phyloP scores from a whole-genome alignment of 106 monocot species.

The Chionographis japonica region DNA sequence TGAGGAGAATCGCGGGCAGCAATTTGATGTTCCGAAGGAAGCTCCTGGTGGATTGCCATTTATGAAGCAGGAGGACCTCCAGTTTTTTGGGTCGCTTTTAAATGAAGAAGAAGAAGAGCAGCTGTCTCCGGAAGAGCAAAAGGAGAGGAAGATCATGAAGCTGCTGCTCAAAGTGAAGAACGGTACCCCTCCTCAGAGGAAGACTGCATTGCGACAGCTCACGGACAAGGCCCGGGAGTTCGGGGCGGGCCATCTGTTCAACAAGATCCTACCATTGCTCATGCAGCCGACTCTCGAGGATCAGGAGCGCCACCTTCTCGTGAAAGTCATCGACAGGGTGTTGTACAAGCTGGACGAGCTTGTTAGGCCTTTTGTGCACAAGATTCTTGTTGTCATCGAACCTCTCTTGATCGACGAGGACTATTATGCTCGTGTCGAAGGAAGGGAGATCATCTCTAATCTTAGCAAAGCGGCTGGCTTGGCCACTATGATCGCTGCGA shows the following conservation, averaged over 20 bases:
- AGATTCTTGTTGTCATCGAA: conserved; percentile 97
- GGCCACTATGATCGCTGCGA: conserved; percentile 96
- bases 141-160: conserved; percentile 99
- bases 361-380: conserved; percentile 92
- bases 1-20: conserved; percentile 96
- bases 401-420: conserved; percentile 96
- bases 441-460: conserved; percentile 96
- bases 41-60: conserved; percentile 85
- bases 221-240: conserved; percentile 96
- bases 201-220: conserved; percentile 83
- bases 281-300: conserved; percentile 98
- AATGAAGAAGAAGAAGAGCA: conserved; percentile 95
- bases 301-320: conserved; percentile 91
- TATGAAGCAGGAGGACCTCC: conserved; percentile 98
- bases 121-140: conserved; percentile 87
- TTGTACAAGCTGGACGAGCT: conserved; percentile 92
- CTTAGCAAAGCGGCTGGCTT: conserved; percentile 96
- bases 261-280: conserved; percentile 86
- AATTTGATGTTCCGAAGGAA: conserved; percentile 98
- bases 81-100: conserved; percentile 81
- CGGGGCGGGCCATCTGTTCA: conserved; percentile 91
- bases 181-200: conserved; percentile 93
- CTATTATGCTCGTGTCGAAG: conserved; percentile 98
- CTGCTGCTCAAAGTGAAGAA: conserved; percentile 94
- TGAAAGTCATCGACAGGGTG: conserved; percentile 95